Conservation (phyloP, 2,329 filamentous ascomycete genomes). For the Esteya vermicola region DNA sequence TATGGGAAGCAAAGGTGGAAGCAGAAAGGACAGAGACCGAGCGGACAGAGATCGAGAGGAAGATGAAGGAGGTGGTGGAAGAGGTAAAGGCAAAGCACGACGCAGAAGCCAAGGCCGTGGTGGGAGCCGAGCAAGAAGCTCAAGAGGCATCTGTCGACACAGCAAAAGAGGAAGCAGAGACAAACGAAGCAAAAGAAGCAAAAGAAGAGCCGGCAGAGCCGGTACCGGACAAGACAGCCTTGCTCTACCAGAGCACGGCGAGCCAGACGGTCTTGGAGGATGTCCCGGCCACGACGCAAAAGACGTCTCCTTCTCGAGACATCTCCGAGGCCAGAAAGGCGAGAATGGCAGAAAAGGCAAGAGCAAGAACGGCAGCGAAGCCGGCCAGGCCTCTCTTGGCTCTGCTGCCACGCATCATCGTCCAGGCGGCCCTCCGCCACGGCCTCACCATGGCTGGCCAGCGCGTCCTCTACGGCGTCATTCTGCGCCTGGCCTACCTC, state of each 20-base stretch:
- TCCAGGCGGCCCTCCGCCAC: conserved; percentile 75
- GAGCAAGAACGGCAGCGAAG: conserved; percentile 45
- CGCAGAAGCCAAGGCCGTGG: no score
- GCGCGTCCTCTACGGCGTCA: conserved; percentile 56
- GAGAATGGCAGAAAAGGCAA: no score
- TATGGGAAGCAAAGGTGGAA: no score
- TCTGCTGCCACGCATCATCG: conserved; percentile 59
- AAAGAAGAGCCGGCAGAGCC: no score
- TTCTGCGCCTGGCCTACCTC: conserved; percentile 59
- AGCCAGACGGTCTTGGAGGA: no score
- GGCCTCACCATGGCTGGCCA: conserved; percentile 82
- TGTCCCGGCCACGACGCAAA: no score
- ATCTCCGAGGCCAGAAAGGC: neutral
- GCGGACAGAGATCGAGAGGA: conserved; percentile 7
- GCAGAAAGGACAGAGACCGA: conserved; percentile 10
- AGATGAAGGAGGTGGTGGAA: neutral
- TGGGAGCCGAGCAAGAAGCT: no score
- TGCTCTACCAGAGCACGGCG: neutral
- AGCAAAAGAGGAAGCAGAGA: no score
- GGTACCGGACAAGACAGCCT: neutral
- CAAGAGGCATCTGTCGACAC: no score
- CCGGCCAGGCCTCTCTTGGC: conserved; percentile 57
- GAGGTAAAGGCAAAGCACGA: no score
- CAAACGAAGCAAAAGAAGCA: no score
- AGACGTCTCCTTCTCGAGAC: no score